phyloP scores from a whole-genome alignment of 768 basidiomycete genomes.

The Thelephora aurantiotincta region DNA sequence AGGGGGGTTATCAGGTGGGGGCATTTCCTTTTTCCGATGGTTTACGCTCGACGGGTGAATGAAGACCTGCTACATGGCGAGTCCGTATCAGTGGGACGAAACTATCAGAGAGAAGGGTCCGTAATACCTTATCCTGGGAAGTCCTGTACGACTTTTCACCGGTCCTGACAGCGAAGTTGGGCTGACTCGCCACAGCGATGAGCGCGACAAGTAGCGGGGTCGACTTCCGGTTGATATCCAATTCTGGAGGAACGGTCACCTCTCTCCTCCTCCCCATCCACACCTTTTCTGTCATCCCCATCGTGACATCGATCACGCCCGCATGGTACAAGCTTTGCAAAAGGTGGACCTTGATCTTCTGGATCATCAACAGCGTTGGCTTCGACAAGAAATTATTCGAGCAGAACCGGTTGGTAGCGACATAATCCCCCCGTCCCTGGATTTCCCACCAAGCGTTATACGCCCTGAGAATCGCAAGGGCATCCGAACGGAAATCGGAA shows the following conservation, averaged over 20 bases:
- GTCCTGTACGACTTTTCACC: constrained; percentile 60
- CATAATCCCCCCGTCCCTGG: constrained; percentile 51
- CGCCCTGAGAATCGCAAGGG: constrained; percentile 63
- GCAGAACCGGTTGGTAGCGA: constrained; percentile 61
- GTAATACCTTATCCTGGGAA: constrained; percentile 64
- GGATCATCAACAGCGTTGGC: constrained; percentile 68
- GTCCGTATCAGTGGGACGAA: constrained; percentile 1
- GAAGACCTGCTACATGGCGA: constrained; percentile 38
- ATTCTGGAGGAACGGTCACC: constrained; percentile 40
- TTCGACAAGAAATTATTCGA: constrained; percentile 79
- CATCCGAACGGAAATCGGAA: constrained; percentile 71
- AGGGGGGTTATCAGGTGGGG: constrained; percentile 14
- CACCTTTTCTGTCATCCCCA: constrained; percentile 34
- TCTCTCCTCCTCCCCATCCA: constrained; percentile 17
- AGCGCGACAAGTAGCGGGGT: constrained; percentile 69
- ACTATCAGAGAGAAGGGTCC: not conserved
- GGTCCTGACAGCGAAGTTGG: constrained; percentile 77
- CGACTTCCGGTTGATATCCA: constrained; percentile 63
- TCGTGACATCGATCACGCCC: constrained; percentile 74
- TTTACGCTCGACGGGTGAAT: constrained; percentile 87
- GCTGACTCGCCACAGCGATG: constrained; percentile 76
- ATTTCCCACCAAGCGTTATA: constrained; percentile 72
- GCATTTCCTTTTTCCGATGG: constrained; percentile 39
- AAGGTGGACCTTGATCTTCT: constrained; percentile 68
- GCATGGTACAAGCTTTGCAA: constrained; percentile 63